phyloP scores from a whole-genome alignment of 129 eudicot genomes.

The Ambrosia trifida region DNA sequence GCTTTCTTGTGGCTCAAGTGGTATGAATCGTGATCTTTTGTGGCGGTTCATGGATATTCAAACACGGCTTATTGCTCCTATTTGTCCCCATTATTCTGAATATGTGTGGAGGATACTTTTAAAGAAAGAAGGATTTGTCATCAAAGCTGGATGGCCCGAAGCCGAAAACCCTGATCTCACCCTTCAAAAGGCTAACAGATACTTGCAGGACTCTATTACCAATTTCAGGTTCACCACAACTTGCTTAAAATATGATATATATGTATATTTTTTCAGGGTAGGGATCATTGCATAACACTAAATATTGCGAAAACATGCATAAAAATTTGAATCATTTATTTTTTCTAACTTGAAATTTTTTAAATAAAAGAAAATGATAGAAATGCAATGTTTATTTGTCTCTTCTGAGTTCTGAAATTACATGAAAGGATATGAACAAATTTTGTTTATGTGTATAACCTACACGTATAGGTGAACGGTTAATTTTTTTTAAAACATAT shows the following conservation, averaged over 20 bases:
- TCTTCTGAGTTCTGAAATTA: too few species aligned
- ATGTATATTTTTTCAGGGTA: too few species aligned
- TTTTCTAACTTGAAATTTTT: too few species aligned
- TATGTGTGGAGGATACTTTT: conserved; percentile 70
- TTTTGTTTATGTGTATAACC: too few species aligned
- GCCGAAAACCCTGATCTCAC: conserved; percentile 74
- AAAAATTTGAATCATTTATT: too few species aligned
- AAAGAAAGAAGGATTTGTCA: conserved; percentile 67
- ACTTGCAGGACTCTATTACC: conserved; percentile 72
- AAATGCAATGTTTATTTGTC: too few species aligned
- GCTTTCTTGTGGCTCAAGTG: conserved; percentile 70
- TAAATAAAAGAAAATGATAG: too few species aligned
- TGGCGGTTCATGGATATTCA: conserved; percentile 83
- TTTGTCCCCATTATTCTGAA: conserved; percentile 88
- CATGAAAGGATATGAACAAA: too few species aligned
- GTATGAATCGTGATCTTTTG: conserved; percentile 70
- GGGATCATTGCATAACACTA: too few species aligned
- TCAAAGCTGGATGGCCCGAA: conserved; percentile 84
- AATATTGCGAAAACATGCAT: too few species aligned
- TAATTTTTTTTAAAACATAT: too few species aligned
- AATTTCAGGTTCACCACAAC: conserved; percentile 49
- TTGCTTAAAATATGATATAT: not conserved
- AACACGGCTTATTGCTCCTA: conserved; percentile 79
- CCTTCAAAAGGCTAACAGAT: conserved; percentile 75
- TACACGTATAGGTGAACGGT: too few species aligned